phyloP scores from a whole-genome alignment of 2,329 filamentous ascomycete species.

The Xylariales sp. region DNA sequence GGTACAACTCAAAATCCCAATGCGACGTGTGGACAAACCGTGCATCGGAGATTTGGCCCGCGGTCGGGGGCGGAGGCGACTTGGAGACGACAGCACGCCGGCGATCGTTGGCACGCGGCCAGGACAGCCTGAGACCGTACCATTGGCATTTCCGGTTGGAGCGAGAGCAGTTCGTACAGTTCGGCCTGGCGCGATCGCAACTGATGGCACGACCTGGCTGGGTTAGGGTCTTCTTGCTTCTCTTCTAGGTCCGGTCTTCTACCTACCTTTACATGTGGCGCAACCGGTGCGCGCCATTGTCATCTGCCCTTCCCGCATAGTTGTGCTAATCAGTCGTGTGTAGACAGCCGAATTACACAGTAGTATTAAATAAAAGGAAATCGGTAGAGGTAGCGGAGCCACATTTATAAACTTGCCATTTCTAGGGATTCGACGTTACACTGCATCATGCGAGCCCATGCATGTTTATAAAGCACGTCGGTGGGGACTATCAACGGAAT shows the following conservation, averaged over 20 bases:
- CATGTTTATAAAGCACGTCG: slow-evolving; percentile 1
- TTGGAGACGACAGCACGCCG: slow-evolving; percentile 16
- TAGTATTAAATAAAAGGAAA: slow-evolving; percentile 2
- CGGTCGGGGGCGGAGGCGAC: neutral
- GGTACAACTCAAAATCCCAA: slow-evolving; percentile 16
- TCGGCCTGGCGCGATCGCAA: neutral
- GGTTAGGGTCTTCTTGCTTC: neutral
- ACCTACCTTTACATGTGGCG: slow-evolving; percentile 6
- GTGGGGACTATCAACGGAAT: too few species aligned
- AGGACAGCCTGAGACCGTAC: slow-evolving; percentile 14
- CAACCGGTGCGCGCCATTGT: neutral
- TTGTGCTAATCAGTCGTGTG: slow-evolving; percentile 4
- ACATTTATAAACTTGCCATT: slow-evolving; percentile 7
- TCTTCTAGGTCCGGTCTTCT: slow-evolving; percentile 2
- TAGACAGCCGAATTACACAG: slow-evolving; percentile 4
- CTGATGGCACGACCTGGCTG: slow-evolving; percentile 1
- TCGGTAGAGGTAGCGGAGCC: slow-evolving; percentile 3
- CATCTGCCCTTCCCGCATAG: slow-evolving; percentile 6
- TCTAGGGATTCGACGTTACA: slow-evolving; percentile 7
- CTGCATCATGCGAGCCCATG: slow-evolving; percentile 1
- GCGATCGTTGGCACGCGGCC: slow-evolving; percentile 15
- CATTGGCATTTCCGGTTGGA: slow-evolving; percentile 1
- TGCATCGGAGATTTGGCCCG: slow-evolving; percentile 6
- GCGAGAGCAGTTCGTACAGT: neutral
- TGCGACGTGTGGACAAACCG: slow-evolving; percentile 15